Evolutionary conservation across 1,284 basidiomycete species (phyloP), one percentile per base, ranked within the genome.

Genomic region (Ganoderma sinense): DNA sequence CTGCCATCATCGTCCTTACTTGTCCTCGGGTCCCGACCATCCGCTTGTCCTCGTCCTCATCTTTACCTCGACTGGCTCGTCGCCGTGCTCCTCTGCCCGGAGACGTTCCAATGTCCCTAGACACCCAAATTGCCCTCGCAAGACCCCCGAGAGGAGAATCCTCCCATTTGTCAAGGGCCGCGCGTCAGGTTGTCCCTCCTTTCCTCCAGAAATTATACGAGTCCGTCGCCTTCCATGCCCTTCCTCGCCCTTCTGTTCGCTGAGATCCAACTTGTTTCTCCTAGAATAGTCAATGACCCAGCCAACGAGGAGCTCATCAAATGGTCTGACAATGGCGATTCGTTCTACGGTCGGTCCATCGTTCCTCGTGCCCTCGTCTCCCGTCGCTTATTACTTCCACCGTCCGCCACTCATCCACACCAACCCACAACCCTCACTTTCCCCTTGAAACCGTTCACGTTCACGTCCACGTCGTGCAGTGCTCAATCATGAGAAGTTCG

Each of bases 151-250:
- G 84, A 55, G 80, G 81, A 4, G 78, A 83, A 18, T 81, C 78
- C n/a, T 69, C 82, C 2, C 84, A 86, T 73, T 79, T 89, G 60
- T 86, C 84, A 73, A 88, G 83, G 77, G 82, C 86, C 14, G 83
- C 88, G 2, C 82, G 88, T 56, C 88, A 89, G 75, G 82, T 86
- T 16, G 87, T 96, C 1, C 95, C 96, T 0, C 94, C 95, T 0
- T 98, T 98, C 78, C 86, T 97, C 20, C 95, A 96, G 83, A 98
- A 98, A 82, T 87, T 98, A 43, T 96, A 92, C 83, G 94, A 93
- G 95, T 96, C 66, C 64, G 66, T 67, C 62, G 67, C 73, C 61
- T 76, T 58, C 71, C 69, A 36, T 45, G 58, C 53, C 65, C 73
- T 69, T 64, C 65, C 31, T 61, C 66, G 45, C 45, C 71, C 64